Conservation (phyloP, 108 stramenopile species). For the Skeletonema marinoi region DNA sequence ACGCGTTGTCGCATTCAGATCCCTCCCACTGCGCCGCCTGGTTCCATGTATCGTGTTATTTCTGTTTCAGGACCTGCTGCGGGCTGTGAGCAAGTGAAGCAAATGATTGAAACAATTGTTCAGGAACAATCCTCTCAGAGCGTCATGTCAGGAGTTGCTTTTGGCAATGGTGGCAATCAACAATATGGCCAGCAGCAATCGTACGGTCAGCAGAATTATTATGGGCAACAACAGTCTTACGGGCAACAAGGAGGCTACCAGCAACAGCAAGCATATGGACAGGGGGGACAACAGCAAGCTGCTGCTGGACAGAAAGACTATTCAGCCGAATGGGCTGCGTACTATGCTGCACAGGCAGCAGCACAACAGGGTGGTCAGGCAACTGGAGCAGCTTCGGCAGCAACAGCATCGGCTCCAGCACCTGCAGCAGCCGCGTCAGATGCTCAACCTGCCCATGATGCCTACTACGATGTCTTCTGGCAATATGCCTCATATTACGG, state of each 20-base stretch:
- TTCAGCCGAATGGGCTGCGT: slow-evolving; percentile 75
- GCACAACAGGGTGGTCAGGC: slow-evolving; percentile 27
- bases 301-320: slow-evolving; percentile 52
- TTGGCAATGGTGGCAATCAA: slow-evolving; percentile 37
- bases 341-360: slow-evolving; percentile 69
- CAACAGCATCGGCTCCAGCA: slow-evolving; percentile 33
- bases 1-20: slow-evolving; percentile 87
- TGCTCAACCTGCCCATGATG: slow-evolving; percentile 62
- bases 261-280: slow-evolving; percentile 43
- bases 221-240: slow-evolving; percentile 38
- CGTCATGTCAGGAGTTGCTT: slow-evolving; percentile 72
- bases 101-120: slow-evolving; percentile 78
- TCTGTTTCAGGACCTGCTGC: slow-evolving; percentile 77
- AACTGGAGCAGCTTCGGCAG: slow-evolving; percentile 24
- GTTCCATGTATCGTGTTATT: slow-evolving; percentile 74
- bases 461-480: slow-evolving; percentile 92
- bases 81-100: slow-evolving; percentile 70
- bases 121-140: slow-evolving; percentile 78
- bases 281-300: slow-evolving; percentile 26
- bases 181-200: slow-evolving; percentile 56
- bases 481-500: slow-evolving; percentile 84
- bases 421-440: slow-evolving; percentile 32
- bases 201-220: slow-evolving; percentile 45
- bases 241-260: slow-evolving; percentile 39
- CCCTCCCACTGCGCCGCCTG: slow-evolving; percentile 75